Evolutionary conservation across 1,139 yeast species (phyloP).

Genomic region (Spathaspora jeffriesii): DNA sequence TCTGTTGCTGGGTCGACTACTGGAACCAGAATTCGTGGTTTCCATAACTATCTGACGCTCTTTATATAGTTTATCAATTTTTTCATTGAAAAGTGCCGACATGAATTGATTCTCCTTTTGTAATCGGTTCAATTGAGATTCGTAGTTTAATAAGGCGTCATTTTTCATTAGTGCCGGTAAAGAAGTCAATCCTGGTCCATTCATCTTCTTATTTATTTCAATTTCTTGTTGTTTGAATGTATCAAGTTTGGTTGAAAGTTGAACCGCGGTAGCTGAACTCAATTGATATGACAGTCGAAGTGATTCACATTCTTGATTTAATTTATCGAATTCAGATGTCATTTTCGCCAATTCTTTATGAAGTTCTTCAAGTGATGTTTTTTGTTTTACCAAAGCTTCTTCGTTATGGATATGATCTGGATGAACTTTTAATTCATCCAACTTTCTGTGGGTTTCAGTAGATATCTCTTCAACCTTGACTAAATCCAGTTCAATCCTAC

Average conservation of each 20-base stretch:
- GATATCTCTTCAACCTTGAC: slow-evolving; percentile 19
- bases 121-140: slow-evolving; percentile 25
- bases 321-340: slow-evolving; percentile 24
- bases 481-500: slow-evolving; percentile 38
- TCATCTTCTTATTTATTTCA: slow-evolving; percentile 32
- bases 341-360: slow-evolving; percentile 27
- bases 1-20: slow-evolving; percentile 35
- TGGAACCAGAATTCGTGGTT: slow-evolving; percentile 23
- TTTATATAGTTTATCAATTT: slow-evolving; percentile 37
- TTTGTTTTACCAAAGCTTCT: slow-evolving; percentile 23
- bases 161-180: slow-evolving; percentile 40
- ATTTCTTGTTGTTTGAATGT: slow-evolving; percentile 26
- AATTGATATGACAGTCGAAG: slow-evolving; percentile 52
- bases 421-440: slow-evolving; percentile 17
- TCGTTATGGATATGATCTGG: slow-evolving; percentile 4
- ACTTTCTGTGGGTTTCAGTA: slow-evolving; percentile 17
- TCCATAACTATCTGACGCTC: slow-evolving; percentile 40
- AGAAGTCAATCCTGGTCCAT: slow-evolving; percentile 44
- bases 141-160: slow-evolving; percentile 34
- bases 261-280: slow-evolving; percentile 57
- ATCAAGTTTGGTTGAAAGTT: slow-evolving; percentile 36
- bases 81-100: slow-evolving; percentile 27
- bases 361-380: slow-evolving; percentile 27
- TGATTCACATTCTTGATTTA: slow-evolving; percentile 36
- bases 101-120: slow-evolving; percentile 37